Percentiles rank a stretch among this genome's conserved stretches.
These are phyloP conservation scores for Saxispiralis lemnorum DNA, from an alignment of 495 filamentous ascomycete genomes.

Conservation along the genomic window DNA sequence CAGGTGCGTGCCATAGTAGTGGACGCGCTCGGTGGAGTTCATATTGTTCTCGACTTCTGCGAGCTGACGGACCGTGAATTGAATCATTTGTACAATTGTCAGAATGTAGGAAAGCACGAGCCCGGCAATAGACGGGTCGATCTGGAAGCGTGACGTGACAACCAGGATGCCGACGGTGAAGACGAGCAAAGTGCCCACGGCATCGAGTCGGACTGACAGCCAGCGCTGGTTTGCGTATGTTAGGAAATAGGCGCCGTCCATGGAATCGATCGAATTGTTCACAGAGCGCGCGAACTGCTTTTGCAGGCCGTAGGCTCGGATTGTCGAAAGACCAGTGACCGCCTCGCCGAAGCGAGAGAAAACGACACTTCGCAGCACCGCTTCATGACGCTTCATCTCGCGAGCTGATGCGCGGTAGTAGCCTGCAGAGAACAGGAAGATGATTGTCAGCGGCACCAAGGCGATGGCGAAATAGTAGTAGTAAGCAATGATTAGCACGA, in stretches of 20 bases:
- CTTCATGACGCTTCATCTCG: constrained; percentile 85
- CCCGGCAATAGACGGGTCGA: constrained; percentile 67
- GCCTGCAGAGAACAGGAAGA: constrained; percentile 67
- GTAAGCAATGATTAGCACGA: constrained; percentile 75
- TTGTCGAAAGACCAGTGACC: constrained; percentile 62
- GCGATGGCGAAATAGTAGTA: constrained; percentile 91
- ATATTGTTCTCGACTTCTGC: constrained; percentile 96
- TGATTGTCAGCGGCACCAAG: constrained; percentile 56
- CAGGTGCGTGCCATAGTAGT: constrained; percentile 74
- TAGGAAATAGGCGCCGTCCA: constrained; percentile 86
- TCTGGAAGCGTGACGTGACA: constrained; percentile 79
- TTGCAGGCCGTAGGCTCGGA: constrained; percentile 74
- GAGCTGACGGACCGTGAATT: constrained; percentile 84
- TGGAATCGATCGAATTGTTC: constrained; percentile 56
- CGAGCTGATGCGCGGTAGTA: constrained; percentile 86
- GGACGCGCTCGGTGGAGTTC: constrained; percentile 87
- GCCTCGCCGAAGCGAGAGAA: constrained; percentile 88
- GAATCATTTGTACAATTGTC: constrained; percentile 85
- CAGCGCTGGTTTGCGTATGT: constrained; percentile 90
- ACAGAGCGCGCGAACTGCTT: constrained; percentile 54
- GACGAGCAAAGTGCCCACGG: constrained; percentile 63
- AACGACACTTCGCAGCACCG: constrained; percentile 67
- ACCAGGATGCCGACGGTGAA: constrained; percentile 80
- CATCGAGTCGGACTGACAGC: constrained; percentile 69
- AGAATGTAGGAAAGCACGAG: constrained; percentile 85